phyloP scores from a whole-genome alignment of 2,329 filamentous ascomycete genomes.

The Fusarium liriodendri region DNA sequence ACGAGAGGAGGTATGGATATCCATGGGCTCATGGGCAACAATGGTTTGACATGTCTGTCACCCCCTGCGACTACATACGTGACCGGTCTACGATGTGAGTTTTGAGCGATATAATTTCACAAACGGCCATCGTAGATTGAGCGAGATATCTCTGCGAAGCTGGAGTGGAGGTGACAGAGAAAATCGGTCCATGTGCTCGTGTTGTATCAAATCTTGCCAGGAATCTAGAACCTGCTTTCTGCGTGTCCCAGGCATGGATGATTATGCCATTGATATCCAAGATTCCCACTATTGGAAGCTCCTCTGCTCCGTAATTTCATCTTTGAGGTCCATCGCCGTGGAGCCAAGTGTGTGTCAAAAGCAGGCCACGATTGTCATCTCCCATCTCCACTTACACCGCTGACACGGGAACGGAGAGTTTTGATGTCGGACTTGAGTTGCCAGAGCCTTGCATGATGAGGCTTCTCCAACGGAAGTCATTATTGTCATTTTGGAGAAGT shows the following conservation, averaged over 20 bases:
- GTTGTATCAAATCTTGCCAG: background rate
- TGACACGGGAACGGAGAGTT: background rate
- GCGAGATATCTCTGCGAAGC: background rate
- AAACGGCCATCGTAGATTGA: conserved; percentile 9
- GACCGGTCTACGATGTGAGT: background rate
- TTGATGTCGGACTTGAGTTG: background rate
- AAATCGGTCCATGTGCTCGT: conserved; percentile 26
- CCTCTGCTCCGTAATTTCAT: conserved; percentile 17
- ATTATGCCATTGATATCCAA: conserved; percentile 9
- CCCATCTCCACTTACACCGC: conserved; percentile 8
- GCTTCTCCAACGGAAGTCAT: conserved; percentile 5
- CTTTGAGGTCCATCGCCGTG: background rate
- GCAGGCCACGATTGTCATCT: background rate
- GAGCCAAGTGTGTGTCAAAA: conserved; percentile 13
- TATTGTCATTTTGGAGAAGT: background rate
- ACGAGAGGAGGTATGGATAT: conserved; percentile 1
- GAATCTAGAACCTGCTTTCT: conserved; percentile 7
- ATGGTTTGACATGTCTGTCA: background rate
- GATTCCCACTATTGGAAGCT: conserved; percentile 10
- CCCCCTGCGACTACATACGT: background rate
- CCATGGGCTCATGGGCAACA: background rate
- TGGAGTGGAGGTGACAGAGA: conserved; percentile 2
- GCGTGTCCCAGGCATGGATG: background rate
- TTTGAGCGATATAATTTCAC: conserved; percentile 19
- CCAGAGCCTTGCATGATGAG: background rate